Evolutionary conservation across 129 eudicot genomes (phyloP), one percentile per base, ranked within the genome.

Genomic region (Deinandra increscens): DNA sequence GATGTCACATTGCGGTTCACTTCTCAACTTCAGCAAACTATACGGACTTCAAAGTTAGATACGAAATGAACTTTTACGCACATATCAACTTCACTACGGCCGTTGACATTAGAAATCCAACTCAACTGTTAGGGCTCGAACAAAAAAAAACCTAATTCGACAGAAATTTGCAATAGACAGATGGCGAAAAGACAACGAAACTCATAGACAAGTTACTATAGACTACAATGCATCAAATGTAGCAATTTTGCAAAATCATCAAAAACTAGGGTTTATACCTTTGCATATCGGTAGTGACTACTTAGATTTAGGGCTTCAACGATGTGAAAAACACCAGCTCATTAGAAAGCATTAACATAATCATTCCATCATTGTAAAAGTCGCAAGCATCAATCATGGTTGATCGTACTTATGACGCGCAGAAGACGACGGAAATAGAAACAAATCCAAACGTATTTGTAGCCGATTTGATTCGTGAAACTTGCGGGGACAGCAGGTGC

Each of bases 221-320:
- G 22, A 54, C 13, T 33, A 18, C 19, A 37, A 56, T 50, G 49
- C 39, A 34, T 17, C 45, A 50, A 73, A 73, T 63, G 51, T 31
- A 50, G 78, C 70, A 63, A 50, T 49, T 63, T 49, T 49, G 53
- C 54, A 63, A 49, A 62, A 63, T 49, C 31, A 38, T 48, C 0
- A 22, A 42, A 46, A 37, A 48, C 38, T 73, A 73, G 78, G 78
- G 78, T 63, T 73, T 73, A 41, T 49, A 73, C 78, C 78, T 73
- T 48, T n/a, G 63, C 77, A 73, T 46, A 73, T 38, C 42, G 39
- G 50, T 26, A 46, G 41, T 49, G 60, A 34, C 60, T 34, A 63
- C 62, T 61, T 73, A 60, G 45, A 60, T 60, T 60, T 33, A 71
- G 68, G 67, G 76, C 33, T 71, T 61, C 18, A 46, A 29, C 70